phyloP scores from a whole-genome alignment of 768 basidiomycete genomes.

The Auriscalpium microsporum region DNA sequence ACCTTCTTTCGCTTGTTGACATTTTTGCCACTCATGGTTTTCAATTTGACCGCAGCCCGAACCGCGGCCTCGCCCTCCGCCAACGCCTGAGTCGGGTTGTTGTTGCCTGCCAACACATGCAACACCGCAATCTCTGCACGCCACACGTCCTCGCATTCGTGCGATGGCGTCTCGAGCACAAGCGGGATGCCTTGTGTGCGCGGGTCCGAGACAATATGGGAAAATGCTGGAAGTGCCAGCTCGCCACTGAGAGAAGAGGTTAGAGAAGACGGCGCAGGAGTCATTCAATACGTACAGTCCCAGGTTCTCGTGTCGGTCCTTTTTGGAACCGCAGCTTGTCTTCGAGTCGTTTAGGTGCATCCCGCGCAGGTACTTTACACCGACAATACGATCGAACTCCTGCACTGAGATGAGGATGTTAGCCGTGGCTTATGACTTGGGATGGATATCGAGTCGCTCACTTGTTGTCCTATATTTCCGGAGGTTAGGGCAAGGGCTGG shows the following conservation, averaged over 20 bases:
- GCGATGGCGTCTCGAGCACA: slow-evolving; percentile 74
- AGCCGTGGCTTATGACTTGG: too few species aligned
- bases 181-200: slow-evolving; percentile 66
- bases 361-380: slow-evolving; percentile 64
- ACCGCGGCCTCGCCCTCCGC: not conserved
- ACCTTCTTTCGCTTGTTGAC: not conserved
- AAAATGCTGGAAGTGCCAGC: slow-evolving; percentile 55
- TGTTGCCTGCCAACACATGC: not conserved
- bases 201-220: slow-evolving; percentile 57
- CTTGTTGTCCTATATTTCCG: not conserved
- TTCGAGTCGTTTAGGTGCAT: slow-evolving; percentile 88
- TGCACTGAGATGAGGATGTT: slow-evolving; percentile 32
- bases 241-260: slow-evolving; percentile 41
- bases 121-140: not conserved
- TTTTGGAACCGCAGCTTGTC: slow-evolving; percentile 49
- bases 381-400: slow-evolving; percentile 60
- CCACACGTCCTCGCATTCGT: slow-evolving; percentile 30
- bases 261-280: not conserved
- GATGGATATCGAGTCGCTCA: too few species aligned
- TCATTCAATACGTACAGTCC: slow-evolving; percentile 48
- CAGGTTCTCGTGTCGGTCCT: slow-evolving; percentile 80
- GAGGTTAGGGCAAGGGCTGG: too few species aligned
- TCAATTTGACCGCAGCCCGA: not conserved
- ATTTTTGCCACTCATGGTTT: not conserved
- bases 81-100: not conserved